Conservation (phyloP, 768 basidiomycete species). For the Grammothele lineata region DNA sequence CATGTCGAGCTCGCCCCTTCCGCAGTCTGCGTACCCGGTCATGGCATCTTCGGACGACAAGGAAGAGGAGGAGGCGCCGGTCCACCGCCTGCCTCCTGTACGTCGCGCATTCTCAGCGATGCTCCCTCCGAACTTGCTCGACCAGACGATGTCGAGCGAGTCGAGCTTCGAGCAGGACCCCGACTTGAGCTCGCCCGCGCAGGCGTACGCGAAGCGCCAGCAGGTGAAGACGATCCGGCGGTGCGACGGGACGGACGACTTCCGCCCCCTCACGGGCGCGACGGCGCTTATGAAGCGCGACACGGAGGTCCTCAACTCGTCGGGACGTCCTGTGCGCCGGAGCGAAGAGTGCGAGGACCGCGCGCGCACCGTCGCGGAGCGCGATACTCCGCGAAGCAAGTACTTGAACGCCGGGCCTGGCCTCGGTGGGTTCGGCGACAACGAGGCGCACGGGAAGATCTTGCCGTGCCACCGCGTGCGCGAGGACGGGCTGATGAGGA, state of each 20-base stretch:
- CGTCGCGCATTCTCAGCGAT: slow-evolving; percentile 78
- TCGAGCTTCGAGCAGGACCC: slow-evolving; percentile 46
- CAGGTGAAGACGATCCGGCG: slow-evolving; percentile 73
- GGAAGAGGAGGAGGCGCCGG: slow-evolving; percentile 9
- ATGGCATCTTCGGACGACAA: slow-evolving; percentile 4
- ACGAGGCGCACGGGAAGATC: slow-evolving; percentile 90
- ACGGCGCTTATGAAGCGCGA: slow-evolving; percentile 43
- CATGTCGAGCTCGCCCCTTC: slow-evolving; percentile 5
- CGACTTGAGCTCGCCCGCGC: slow-evolving; percentile 77
- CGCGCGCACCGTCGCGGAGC: slow-evolving; percentile 10
- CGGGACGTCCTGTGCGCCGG: slow-evolving; percentile 7
- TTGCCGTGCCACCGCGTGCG: slow-evolving; percentile 90
- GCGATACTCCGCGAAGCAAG: slow-evolving; percentile 28
- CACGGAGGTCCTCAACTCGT: slow-evolving; percentile 37
- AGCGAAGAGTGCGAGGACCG: slow-evolving; percentile 19
- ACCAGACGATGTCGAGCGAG: slow-evolving; percentile 39
- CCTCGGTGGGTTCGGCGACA: slow-evolving; percentile 85
- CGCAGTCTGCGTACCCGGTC: slow-evolving; percentile 29
- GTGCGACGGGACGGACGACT: slow-evolving; percentile 80
- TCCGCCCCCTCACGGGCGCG: slow-evolving; percentile 67
- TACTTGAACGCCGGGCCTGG: slow-evolving; percentile 44
- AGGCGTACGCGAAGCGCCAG: slow-evolving; percentile 75
- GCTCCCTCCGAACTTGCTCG: slow-evolving; percentile 35
- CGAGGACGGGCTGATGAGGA: slow-evolving; percentile 94
- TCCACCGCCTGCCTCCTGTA: slow-evolving; percentile 39